These are phyloP conservation scores for Cryptococcus depauperatus DNA, from an alignment of 1,284 basidiomycete genomes.

Conservation along the genomic window DNA sequence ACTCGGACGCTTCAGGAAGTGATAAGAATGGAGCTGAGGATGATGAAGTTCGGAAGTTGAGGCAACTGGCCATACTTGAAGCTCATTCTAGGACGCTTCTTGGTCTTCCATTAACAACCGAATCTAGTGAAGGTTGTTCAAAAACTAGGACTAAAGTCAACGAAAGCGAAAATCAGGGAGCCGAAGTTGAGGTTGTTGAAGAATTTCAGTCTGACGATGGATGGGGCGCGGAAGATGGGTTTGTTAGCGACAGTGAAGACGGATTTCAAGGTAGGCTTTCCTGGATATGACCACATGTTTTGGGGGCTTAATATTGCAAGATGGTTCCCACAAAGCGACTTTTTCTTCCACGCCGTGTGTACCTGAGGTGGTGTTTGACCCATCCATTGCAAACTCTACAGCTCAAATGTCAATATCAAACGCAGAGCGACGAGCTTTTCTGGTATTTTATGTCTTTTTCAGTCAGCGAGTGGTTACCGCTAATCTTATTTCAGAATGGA, in stretches of 20 bases:
- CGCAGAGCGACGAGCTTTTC: conserved; percentile 39
- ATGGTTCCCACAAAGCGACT: background rate
- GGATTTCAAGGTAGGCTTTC: conserved; percentile 15
- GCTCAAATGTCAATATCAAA: conserved; percentile 20
- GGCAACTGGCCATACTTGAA: conserved; percentile 42
- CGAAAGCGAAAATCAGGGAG: conserved; percentile 14
- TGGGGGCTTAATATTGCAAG: background rate
- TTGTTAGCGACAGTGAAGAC: conserved; percentile 37
- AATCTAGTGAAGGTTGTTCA: conserved; percentile 11
- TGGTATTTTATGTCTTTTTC: conserved; percentile 16
- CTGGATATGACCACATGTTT: background rate
- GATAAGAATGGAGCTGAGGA: conserved; percentile 14
- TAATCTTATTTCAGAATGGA: conserved; percentile 20
- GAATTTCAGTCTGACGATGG: conserved; percentile 36
- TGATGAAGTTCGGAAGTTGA: conserved; percentile 18
- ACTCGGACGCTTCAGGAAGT: background rate
- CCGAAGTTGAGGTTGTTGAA: conserved; percentile 23
- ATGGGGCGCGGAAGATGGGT: conserved; percentile 34
- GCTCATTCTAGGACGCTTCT: conserved; percentile 41
- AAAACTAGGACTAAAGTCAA: conserved; percentile 7
- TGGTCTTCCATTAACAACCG: conserved; percentile 20
- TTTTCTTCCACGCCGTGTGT: conserved; percentile 11
- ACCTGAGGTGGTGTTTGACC: conserved; percentile 40
- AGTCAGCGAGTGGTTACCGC: background rate
- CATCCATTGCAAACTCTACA: conserved; percentile 2